Evolutionary conservation across 495 filamentous ascomycete species (phyloP).

Genomic region (Terfezia claveryi): DNA sequence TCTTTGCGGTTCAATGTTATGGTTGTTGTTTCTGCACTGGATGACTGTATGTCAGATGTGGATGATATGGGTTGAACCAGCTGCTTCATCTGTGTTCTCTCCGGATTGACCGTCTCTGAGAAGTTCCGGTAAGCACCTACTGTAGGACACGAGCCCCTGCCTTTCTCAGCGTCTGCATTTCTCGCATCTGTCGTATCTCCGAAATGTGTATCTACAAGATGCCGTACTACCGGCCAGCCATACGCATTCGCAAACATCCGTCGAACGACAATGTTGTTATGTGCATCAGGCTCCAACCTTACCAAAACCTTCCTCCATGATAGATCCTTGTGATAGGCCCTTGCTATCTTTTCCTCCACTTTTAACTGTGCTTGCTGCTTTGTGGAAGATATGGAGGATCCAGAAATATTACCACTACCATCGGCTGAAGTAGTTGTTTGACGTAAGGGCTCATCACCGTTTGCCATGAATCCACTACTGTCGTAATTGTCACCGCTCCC

Average conservation of each 20-base stretch:
- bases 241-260: constrained; percentile 93
- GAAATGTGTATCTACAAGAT: constrained; percentile 85
- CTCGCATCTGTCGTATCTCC: constrained; percentile 38
- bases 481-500: background rate
- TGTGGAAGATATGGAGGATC: background rate
- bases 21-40: too few relatives aligned
- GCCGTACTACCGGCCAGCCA: constrained; percentile 89
- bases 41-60: too few relatives aligned
- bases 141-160: background rate
- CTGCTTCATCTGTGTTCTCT: too few relatives aligned
- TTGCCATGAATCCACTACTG: background rate
- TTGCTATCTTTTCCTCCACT: constrained; percentile 91
- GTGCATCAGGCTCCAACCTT: constrained; percentile 83
- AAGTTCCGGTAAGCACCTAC: too few relatives aligned
- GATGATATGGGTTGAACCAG: too few relatives aligned
- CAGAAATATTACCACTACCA: background rate
- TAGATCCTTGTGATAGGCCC: constrained; percentile 74
- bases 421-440: background rate
- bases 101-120: too few relatives aligned
- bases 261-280: constrained; percentile 94
- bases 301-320: constrained; percentile 95
- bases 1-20: background rate
- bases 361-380: constrained; percentile 35
- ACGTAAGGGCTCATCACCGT: background rate
- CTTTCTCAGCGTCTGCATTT: constrained; percentile 30